Conservation (phyloP, 495 filamentous ascomycete species). For the Aspergillus egyptiacus region DNA sequence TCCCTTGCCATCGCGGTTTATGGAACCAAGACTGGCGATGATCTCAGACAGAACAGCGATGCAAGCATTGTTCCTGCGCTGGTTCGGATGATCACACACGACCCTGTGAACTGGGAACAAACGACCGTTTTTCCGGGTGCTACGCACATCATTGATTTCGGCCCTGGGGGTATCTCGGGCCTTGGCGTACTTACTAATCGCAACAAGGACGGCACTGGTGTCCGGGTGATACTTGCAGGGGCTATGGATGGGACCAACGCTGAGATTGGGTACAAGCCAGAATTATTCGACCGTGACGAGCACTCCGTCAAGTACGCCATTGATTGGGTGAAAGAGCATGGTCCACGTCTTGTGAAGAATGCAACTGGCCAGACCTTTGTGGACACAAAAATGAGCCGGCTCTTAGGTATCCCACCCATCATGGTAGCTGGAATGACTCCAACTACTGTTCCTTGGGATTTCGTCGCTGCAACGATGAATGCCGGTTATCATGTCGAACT, state of each 20-base stretch:
- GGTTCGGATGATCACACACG: constrained; percentile 87
- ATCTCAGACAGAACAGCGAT: constrained; percentile 61
- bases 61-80: constrained; percentile 70
- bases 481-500: constrained; percentile 93
- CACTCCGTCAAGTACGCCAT: constrained; percentile 90
- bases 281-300: constrained; percentile 92
- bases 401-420: constrained; percentile 81
- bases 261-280: constrained; percentile 94
- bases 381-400: constrained; percentile 94
- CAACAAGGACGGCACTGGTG: constrained; percentile 96
- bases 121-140: constrained; percentile 83
- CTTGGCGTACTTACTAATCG: constrained; percentile 95
- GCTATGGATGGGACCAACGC: constrained; percentile 81
- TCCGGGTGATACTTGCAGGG: constrained; percentile 89
- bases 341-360: constrained; percentile 80
- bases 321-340: constrained; percentile 97
- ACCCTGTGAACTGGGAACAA: constrained; percentile 89
- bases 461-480: constrained; percentile 92
- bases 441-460: constrained; percentile 89
- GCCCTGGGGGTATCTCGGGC: constrained; percentile 91
- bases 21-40: constrained; percentile 78
- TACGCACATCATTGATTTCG: constrained; percentile 93
- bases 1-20: constrained; percentile 76
- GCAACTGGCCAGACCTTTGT: constrained; percentile 82
- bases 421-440: constrained; percentile 98